Evolutionary conservation across 2,329 filamentous ascomycete species (phyloP).

Genomic region (Fusarium cyanostomum): DNA sequence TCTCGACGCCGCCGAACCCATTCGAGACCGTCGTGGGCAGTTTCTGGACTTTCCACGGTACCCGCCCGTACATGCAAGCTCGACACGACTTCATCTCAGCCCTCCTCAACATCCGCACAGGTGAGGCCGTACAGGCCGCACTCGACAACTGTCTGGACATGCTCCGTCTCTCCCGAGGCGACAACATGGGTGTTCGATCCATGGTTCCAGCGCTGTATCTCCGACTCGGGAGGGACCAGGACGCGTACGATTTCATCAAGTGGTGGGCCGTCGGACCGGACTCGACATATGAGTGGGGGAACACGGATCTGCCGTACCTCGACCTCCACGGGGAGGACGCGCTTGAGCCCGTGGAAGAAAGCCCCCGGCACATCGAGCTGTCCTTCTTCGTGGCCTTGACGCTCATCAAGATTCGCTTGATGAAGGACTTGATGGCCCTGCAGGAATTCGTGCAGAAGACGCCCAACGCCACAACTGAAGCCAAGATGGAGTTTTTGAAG

Average conservation of each 20-base stretch:
- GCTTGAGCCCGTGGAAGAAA: conserved; percentile 8
- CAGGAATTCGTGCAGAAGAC: background rate
- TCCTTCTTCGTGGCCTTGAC: conserved; percentile 10
- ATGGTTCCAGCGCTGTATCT: conserved; percentile 10
- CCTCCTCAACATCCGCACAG: conserved; percentile 11
- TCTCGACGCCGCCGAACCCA: background rate
- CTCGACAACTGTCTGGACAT: background rate
- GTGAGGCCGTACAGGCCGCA: conserved; percentile 4
- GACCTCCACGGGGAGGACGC: conserved; percentile 4
- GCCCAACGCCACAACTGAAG: background rate
- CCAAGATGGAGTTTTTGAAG: background rate
- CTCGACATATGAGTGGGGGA: background rate
- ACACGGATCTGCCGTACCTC: conserved; percentile 5
- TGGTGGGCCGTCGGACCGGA: background rate
- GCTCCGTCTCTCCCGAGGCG: conserved; percentile 4
- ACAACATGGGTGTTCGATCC: conserved; percentile 3
- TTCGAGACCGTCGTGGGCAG: background rate
- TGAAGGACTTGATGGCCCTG: conserved; percentile 5
- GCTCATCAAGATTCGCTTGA: conserved; percentile 13
- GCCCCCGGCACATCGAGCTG: background rate
- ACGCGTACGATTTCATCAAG: conserved; percentile 23
- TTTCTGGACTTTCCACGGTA: background rate
- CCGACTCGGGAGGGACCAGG: conserved; percentile 6
- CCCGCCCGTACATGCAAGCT: conserved; percentile 19
- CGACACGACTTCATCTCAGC: background rate